Evolutionary conservation across 352 stramenopile genomes (phyloP).

Genomic region (Globisporangium paroecandrum): DNA sequence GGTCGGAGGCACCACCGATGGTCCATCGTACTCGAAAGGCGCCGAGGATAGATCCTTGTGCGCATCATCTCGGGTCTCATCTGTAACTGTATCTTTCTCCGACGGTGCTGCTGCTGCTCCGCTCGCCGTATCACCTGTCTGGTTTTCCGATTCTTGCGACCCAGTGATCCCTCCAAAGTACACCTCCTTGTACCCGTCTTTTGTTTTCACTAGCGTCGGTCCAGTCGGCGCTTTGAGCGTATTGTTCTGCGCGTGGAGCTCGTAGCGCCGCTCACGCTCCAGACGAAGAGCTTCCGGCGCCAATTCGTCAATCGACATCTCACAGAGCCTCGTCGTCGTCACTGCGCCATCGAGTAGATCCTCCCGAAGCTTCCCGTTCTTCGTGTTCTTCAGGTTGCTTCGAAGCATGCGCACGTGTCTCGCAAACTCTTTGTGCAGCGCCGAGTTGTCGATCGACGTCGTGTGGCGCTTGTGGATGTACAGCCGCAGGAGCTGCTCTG

Average conservation of each 20-base stretch:
- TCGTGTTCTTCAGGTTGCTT: conserved; percentile 39
- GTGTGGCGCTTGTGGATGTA: conserved; percentile 37
- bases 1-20: background rate
- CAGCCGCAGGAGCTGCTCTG: conserved; percentile 25
- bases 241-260: conserved; percentile 40
- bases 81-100: background rate
- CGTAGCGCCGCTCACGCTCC: conserved; percentile 37
- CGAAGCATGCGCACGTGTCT: conserved; percentile 50
- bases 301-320: conserved; percentile 49
- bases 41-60: background rate
- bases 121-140: background rate
- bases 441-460: conserved; percentile 23
- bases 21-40: conserved; percentile 6
- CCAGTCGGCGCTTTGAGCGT: conserved; percentile 37
- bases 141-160: conserved; percentile 14
- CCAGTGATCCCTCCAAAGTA: conserved; percentile 16
- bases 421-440: conserved; percentile 40
- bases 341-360: conserved; percentile 35
- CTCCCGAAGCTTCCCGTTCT: conserved; percentile 36
- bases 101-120: background rate
- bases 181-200: conserved; percentile 53
- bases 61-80: background rate
- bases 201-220: conserved; percentile 40
- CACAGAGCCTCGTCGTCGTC: conserved; percentile 24
- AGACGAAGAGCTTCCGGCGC: conserved; percentile 45